Percentiles rank a stretch among this genome's conserved stretches.
These are phyloP conservation scores for Hawksworthiomyces lignivorus DNA, from an alignment of 2,329 filamentous ascomycete genomes.

Conservation along the genomic window DNA sequence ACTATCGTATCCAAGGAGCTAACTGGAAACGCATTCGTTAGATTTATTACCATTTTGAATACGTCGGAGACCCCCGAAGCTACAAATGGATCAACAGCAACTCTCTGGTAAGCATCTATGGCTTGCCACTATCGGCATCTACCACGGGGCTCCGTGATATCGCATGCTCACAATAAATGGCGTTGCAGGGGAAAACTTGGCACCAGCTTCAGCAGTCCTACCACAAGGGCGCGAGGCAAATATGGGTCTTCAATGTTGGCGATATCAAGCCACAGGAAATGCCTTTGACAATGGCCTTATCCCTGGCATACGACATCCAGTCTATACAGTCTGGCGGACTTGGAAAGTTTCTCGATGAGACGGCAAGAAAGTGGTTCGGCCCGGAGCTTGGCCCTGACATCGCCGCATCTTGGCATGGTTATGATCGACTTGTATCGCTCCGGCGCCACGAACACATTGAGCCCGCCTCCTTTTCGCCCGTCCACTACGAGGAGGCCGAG, in stretches of 20 bases:
- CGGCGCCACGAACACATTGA: constrained; percentile 52
- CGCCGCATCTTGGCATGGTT: not conserved
- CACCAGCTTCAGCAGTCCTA: not conserved
- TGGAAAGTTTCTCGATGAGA: too few species aligned
- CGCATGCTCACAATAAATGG: too few species aligned
- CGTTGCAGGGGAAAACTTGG: not conserved
- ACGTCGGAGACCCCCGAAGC: constrained; percentile 52
- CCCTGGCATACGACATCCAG: not conserved
- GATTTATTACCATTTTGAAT: constrained; percentile 50
- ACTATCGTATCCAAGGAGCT: too few species aligned
- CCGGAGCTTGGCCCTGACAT: not conserved
- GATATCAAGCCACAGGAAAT: too few species aligned
- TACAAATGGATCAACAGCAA: constrained; percentile 59
- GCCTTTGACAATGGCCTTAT: too few species aligned
- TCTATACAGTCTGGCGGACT: too few species aligned
- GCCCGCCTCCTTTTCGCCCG: constrained; percentile 44
- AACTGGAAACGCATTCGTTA: constrained; percentile 12
- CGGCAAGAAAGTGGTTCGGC: too few species aligned
- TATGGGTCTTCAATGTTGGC: too few species aligned
- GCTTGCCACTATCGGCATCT: too few species aligned
- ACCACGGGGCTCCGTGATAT: too few species aligned
- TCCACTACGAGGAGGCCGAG: constrained; percentile 55
- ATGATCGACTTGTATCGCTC: too few species aligned
- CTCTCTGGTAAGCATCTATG: constrained; percentile 4
- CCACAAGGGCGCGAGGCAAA: not conserved